Base-by-base conservation (phyloP, 2,329 filamentous ascomycete species). In the Pseudofabraea citricarpa region DNA sequence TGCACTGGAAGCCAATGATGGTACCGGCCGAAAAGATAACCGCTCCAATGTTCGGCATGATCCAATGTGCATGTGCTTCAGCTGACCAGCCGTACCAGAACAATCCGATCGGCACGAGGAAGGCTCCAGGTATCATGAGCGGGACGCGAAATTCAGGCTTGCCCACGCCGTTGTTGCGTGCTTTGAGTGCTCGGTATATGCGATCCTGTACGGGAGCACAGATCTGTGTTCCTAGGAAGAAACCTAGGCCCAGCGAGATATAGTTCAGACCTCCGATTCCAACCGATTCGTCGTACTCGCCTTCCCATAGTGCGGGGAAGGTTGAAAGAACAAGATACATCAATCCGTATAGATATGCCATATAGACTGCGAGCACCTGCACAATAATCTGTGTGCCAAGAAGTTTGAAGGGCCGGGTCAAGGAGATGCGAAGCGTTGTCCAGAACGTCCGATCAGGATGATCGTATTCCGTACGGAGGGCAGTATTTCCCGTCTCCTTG, bases 91-190 rank as follows among this genome's bases (percentile, higher is more conserved):
- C 77, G 53, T 80, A 81, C 56, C 71, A 67, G 47, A 79, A 68
- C 0, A 81, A 63, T 1, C 73, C 71, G 8, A 81, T 63, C 0
- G 80, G 80, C 0, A 82, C 29, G 2, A 81, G 48, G 0, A 83
- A 31, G 0, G 71, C 71, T 0, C 72, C 74, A 0, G 75, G 64
- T 9, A 77, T 52, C 60, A 81, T 74, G 2, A 83, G 63, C 0
- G 79, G 80, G 0, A 81, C 66, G 8, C 82, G 74, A 54, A 76
- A 81, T 51, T 86, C 82, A 0, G 82, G 81, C 32, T 21, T 33
- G 6, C 50, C 52, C 15, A 39, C 39, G 15, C 37, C 39, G 64
- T 48, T 43, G 18, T 52, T 48, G 10, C 39, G 43, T 1, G 24
- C 26, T 44, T 54, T 54, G 7, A 57, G 39, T 9, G 27, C 33